Evolutionary conservation across 768 basidiomycete species (phyloP), one percentile per base, ranked within the genome.

Genomic region (Sistotremastrum suecicum): DNA sequence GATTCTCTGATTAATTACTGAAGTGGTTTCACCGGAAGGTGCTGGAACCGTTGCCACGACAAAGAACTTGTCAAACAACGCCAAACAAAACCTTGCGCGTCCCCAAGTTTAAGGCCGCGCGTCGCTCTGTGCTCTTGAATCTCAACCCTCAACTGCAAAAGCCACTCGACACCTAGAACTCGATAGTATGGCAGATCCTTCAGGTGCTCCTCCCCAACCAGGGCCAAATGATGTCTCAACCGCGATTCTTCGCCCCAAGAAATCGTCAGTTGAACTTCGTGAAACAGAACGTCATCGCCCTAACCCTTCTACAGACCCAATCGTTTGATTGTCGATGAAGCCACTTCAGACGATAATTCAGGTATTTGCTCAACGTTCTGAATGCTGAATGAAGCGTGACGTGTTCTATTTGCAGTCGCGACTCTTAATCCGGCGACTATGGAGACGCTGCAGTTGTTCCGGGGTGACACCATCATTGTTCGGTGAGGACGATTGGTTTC

Each of bases 251-350:
- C 71, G 95, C 51, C 83, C 83, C 52, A 99, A 98, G 85, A 94
- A 95, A 74, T 92, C 89, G 94, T 95, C 63, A 53, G 89, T 74
- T 12, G n/a, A 32, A 20, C 45, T 50, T 39, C 39, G 20, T 20
- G 20, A 20, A 20, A 20, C 20, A 20, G 20, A 20, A 20, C 20
- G 20, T 20, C 20, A 20, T 20, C 20, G 20, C 20, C 37, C 4
- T 48, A 52, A 48, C 47, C 42, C 11, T 47, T 51, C 44, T 55
- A 3, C 56, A 98, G 92, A 28, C 94, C 95, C 33, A 95, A 97
- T 71, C 89, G 94, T 60, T 76, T 99, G 51, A 86, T 98, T 58
- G 92, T 97, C 53, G 94, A 98, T 58, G 95, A 99, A 60, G 79
- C 90, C 34, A 73, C 81, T 10, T 71, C 83, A 34, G 95, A 99